Conservation (phyloP, 2,329 filamentous ascomycete species). For the Ilyonectria robusta region DNA sequence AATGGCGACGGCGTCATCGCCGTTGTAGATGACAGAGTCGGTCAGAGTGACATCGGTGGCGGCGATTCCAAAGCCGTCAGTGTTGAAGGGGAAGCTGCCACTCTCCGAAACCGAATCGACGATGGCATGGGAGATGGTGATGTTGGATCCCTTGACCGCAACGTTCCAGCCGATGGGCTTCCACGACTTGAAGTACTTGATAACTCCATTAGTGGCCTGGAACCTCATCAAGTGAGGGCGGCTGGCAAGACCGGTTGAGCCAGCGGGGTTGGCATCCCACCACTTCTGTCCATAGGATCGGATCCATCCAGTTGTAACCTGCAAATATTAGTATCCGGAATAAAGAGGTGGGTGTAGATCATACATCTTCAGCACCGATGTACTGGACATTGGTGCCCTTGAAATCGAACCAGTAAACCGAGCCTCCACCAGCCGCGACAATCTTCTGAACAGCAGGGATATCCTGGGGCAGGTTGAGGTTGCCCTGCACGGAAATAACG, state of each 20-base stretch:
- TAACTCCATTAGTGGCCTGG: conserved; percentile 26
- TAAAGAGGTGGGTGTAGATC: background rate
- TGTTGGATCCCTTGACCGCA: conserved; percentile 30
- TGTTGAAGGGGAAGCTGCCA: conserved; percentile 27
- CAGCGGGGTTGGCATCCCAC: conserved; percentile 30
- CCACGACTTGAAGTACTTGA: conserved; percentile 31
- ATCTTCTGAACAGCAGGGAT: conserved; percentile 27
- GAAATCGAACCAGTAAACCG: conserved; percentile 27
- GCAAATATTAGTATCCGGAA: background rate
- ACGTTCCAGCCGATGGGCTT: conserved; percentile 31
- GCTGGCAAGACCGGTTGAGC: conserved; percentile 20
- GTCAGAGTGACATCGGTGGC: conserved; percentile 22
- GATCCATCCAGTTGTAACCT: conserved; percentile 30
- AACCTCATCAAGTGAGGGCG: conserved; percentile 28
- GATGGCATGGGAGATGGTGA: conserved; percentile 23
- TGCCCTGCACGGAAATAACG: conserved; percentile 27
- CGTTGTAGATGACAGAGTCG: conserved; percentile 28
- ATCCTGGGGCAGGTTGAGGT: conserved; percentile 24
- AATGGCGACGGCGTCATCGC: conserved; percentile 26
- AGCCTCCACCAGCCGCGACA: conserved; percentile 24
- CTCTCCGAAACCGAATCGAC: conserved; percentile 26
- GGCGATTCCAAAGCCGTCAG: conserved; percentile 20
- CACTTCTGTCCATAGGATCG: conserved; percentile 28
- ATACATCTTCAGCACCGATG: conserved; percentile 21
- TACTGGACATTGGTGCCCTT: conserved; percentile 28